Conservation (phyloP, 2,329 filamentous ascomycete genomes). For the Aspergillus glaucus region DNA sequence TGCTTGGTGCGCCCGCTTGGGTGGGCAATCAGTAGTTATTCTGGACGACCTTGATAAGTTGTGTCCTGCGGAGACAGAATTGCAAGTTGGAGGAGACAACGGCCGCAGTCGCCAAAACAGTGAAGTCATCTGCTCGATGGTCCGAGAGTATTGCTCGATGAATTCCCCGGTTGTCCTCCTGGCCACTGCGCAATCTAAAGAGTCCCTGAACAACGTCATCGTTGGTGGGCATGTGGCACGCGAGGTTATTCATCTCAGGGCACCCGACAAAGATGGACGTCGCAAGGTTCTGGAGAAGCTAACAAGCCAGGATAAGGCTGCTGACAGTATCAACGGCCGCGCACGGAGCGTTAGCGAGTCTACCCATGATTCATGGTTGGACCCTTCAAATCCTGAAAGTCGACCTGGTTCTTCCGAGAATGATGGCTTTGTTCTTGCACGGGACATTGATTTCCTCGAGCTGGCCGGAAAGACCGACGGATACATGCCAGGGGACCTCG, state of each 20-base stretch:
- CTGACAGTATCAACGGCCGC: conserved; percentile 38
- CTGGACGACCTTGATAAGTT: conserved; percentile 90
- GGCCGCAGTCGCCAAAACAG: conserved; percentile 86
- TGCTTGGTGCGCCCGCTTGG: conserved; percentile 82
- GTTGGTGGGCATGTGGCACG: conserved; percentile 87
- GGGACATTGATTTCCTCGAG: conserved; percentile 81
- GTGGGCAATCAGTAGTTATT: conserved; percentile 76
- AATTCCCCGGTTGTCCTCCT: conserved; percentile 79
- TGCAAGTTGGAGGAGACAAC: conserved; percentile 91
- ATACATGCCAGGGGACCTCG: conserved; percentile 94
- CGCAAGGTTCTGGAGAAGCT: conserved; percentile 77
- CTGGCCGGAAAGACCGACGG: conserved; percentile 91
- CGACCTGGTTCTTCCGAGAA: conserved; percentile 38
- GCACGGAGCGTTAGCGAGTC: conserved; percentile 28
- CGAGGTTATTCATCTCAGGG: conserved; percentile 83
- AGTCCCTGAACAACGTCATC: conserved; percentile 82
- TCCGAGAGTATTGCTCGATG: conserved; percentile 73
- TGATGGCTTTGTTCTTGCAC: conserved; percentile 66
- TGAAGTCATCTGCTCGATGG: conserved; percentile 76
- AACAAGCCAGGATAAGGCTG: conserved; percentile 44
- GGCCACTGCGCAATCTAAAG: conserved; percentile 87
- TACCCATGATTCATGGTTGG: conserved; percentile 66
- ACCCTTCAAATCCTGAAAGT: conserved; percentile 57
- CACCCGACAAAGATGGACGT: conserved; percentile 85
- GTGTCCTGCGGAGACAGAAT: conserved; percentile 86